Percentiles rank a stretch among this genome's conserved stretches.
Conservation (phyloP, 192 early-diverging fungal species). For the Linnemannia hyalina region DNA sequence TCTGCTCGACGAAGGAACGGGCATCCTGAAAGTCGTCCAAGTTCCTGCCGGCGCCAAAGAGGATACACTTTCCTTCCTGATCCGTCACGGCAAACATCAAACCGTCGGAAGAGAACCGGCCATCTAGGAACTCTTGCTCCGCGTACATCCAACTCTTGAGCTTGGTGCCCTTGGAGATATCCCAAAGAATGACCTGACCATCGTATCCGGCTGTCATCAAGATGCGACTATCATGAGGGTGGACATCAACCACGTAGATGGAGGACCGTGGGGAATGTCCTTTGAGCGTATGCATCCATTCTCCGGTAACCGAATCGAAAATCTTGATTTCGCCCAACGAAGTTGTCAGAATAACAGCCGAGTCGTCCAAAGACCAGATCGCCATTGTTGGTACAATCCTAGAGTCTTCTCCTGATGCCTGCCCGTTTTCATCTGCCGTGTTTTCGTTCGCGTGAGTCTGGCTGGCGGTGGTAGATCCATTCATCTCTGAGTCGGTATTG, state of each 20-base stretch:
- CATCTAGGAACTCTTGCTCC: constrained; percentile 74
- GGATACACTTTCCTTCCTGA: constrained; percentile 74
- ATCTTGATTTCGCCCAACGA: constrained; percentile 77
- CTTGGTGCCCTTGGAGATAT: constrained; percentile 69
- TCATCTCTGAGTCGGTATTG: constrained; percentile 50
- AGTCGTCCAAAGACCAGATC: constrained; percentile 80
- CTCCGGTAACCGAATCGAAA: constrained; percentile 75
- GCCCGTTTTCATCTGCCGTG: neutral
- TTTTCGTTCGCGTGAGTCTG: constrained; percentile 16
- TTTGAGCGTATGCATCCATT: constrained; percentile 62
- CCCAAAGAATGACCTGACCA: constrained; percentile 86
- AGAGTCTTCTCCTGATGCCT: constrained; percentile 25
- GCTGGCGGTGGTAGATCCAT: constrained; percentile 23
- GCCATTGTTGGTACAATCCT: constrained; percentile 64
- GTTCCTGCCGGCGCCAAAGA: constrained; percentile 76
- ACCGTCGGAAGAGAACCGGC: constrained; percentile 83
- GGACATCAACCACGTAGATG: constrained; percentile 80
- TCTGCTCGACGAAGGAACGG: constrained; percentile 75
- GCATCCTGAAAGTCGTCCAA: constrained; percentile 61
- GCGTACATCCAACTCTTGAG: constrained; percentile 66
- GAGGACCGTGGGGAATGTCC: constrained; percentile 69
- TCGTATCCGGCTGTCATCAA: constrained; percentile 88
- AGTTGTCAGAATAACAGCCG: constrained; percentile 73
- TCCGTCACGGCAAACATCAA: constrained; percentile 79
- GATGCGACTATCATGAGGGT: constrained; percentile 79